Conservation (phyloP, 257 asterid genomes). For the Petrea volubilis region DNA sequence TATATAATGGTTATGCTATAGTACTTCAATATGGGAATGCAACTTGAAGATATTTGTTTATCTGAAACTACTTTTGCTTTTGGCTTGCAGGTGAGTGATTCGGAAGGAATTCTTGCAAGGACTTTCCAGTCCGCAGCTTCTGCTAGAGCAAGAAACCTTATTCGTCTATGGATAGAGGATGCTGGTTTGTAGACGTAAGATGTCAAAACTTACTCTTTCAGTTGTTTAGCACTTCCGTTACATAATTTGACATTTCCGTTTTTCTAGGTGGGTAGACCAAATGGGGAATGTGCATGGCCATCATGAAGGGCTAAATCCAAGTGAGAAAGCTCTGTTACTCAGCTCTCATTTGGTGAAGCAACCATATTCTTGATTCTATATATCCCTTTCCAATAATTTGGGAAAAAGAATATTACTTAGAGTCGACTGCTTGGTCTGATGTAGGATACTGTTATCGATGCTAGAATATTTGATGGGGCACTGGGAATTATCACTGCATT, state of each 20-base stretch:
- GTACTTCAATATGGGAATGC: neutral
- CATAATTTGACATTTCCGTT: constrained; percentile 19
- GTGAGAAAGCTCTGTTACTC: constrained; percentile 79
- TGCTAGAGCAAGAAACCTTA: constrained; percentile 63
- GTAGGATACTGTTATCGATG: constrained; percentile 97
- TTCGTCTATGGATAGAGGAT: constrained; percentile 90
- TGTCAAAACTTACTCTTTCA: neutral
- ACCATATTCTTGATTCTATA: constrained; percentile 18
- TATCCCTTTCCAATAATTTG: neutral
- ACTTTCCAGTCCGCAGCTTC: constrained; percentile 97
- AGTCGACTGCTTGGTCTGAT: constrained; percentile 20
- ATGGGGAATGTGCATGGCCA: constrained; percentile 99
- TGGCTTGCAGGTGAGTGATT: constrained; percentile 82
- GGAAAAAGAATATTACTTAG: neutral
- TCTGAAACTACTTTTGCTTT: constrained; percentile 12
- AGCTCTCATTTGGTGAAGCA: constrained; percentile 97
- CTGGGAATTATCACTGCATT: constrained; percentile 76
- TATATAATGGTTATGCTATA: neutral
- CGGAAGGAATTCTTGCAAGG: constrained; percentile 78
- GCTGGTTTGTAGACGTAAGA: constrained; percentile 89
- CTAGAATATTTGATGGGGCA: constrained; percentile 90
- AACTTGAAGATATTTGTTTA: neutral
- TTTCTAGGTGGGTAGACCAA: constrained; percentile 87
- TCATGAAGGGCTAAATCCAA: constrained; percentile 69
- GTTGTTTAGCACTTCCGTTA: neutral